phyloP scores from a whole-genome alignment of 495 filamentous ascomycete genomes.

The Aspergillus hancockii region DNA sequence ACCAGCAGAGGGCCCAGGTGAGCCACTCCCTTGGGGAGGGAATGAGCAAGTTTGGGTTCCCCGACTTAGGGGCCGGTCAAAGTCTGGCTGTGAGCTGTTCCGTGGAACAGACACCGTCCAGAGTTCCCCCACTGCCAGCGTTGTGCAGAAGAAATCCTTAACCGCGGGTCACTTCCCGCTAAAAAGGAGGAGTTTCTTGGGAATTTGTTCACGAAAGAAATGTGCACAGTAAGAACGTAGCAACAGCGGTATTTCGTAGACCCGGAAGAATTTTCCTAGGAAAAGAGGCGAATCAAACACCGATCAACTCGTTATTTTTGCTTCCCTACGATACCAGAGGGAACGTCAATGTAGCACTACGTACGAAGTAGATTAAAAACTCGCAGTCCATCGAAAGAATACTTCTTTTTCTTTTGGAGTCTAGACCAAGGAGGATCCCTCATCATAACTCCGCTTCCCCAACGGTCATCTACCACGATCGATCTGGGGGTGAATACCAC shows the following conservation, averaged over 20 bases:
- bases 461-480: background rate
- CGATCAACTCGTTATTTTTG: background rate
- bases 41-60: slow-evolving; percentile 10
- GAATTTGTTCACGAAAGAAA: background rate
- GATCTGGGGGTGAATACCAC: background rate
- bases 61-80: slow-evolving; percentile 11
- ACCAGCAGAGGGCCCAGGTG: slow-evolving; percentile 4
- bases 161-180: background rate
- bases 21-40: slow-evolving; percentile 4
- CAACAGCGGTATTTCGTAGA: background rate
- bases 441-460: background rate
- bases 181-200: background rate
- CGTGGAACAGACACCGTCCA: slow-evolving; percentile 10
- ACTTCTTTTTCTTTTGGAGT: background rate
- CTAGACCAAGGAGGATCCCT: background rate
- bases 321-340: background rate
- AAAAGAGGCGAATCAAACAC: background rate
- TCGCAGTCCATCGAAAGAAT: background rate
- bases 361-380: background rate
- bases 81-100: slow-evolving; percentile 14
- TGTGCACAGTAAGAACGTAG: background rate
- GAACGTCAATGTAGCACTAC: background rate
- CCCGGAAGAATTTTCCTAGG: slow-evolving; percentile 9
- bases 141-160: background rate
- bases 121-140: background rate